Base-by-base conservation (phyloP, 1,139 yeast species). In the Lizanozyma gosingica region DNA sequence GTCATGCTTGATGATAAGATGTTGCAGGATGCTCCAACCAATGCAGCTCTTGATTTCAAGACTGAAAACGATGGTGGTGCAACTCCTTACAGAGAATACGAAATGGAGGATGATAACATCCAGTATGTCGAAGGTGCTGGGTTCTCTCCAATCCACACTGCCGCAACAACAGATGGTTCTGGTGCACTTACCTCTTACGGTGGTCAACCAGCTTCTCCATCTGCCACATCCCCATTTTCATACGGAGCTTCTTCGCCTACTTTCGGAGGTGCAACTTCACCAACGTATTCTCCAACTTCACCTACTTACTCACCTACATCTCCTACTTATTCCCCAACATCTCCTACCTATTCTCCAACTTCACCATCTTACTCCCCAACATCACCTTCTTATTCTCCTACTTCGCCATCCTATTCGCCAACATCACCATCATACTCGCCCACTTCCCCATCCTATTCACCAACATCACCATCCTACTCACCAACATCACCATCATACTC, bases 151-250 rank as follows among this genome's bases (percentile, higher is more conserved):
- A 73, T 90, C 57, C 95, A 83, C 43, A 87, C 90, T 41, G 83
- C 95, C 16, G 94, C 95, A 50, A 76, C 80, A 42, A 73, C 80
- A 33, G 95, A 85, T 52, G 85, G 79, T 39, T 68, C 80, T 39
- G 98, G 98, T 48, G 96, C 97, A 2, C 83, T 90, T 55, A 87
- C 97, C 4, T 94, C 90, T 46, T 92, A 92, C 57, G 76, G 75
- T 45, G 95, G 94, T 45, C 80, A 77, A 45, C 82, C 83, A 34
- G 66, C 78, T 1, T 62, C 73, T 35, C 62, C 72, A 27, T 63
- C 73, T 27, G 71, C 76, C n/a, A 68, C 80, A 4, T 79, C 86
- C 3, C 80, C 81, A 50, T 74, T 73, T 52, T 59, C 68, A 42
- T 73, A 59, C 51, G 62, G 61, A 27, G 55, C 59, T 3, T 44